Base-by-base conservation (phyloP, 2,329 filamentous ascomycete species). In the Colletotrichum cereale region DNA sequence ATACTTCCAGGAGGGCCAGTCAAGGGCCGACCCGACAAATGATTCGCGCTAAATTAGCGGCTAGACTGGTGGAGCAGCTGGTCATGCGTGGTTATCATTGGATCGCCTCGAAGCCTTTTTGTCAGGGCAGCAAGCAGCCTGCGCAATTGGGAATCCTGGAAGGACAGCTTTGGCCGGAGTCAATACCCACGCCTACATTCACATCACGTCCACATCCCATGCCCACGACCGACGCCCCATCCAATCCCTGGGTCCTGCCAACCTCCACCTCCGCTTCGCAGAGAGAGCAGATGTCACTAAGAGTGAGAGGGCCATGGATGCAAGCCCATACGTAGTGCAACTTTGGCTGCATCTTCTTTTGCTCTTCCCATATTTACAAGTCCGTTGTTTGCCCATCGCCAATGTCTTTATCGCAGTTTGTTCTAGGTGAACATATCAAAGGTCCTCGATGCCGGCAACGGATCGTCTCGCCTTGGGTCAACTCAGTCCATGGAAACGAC, bases 311-410 rank as follows among this genome's bases (percentile, higher is more conserved):
- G 8, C 55, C 34, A 18, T 66, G 55, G 44, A 26, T 52, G 38
- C 67, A 70, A 70, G 67, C 62, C 53, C 40, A 53, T 70, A 70
- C 67, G 67, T 70, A 70, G 62, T 44, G 31, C 44, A 55, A 38
- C 44, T 29, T 57, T 40, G 36, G 48, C 50, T 34, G 36, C 48
- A 40, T 38, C 50, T 55, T 66, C 44, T 55, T 66, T 60, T 38
- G 62, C 55, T 66, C 66, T 65, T 65, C 47, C 67, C 53, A 53
- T 56, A 58, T 58, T 66, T 73, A 73, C 66, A 70, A 71, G 55
- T 60, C 66, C 66, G 21, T 26, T 12, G 57, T 70, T 73, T 69
- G 71, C 71, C 71, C n/a, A n/a, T n/a, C n/a, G n/a, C n/a, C n/a
- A n/a, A n/a, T n/a, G n/a, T n/a, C n/a, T n/a, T n/a, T n/a, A n/a